Conservation (phyloP, 169 alveolate genomes). For the Babesia caballi region DNA sequence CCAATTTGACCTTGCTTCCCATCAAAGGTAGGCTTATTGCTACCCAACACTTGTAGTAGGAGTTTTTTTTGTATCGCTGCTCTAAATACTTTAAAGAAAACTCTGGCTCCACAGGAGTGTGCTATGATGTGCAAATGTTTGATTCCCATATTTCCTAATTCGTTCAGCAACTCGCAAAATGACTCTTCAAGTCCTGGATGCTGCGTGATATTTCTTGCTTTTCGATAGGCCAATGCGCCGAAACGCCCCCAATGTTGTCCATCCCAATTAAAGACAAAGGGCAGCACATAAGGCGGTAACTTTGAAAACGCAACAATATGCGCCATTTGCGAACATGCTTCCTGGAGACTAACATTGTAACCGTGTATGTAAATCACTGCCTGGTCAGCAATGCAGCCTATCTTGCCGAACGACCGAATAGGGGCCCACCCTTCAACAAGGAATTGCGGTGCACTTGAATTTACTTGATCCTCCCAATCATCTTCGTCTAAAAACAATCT, state of each 20-base stretch:
- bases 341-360: constrained; percentile 78
- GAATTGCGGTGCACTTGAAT: constrained; percentile 59
- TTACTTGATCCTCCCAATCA: constrained; percentile 74
- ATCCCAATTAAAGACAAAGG: constrained; percentile 82
- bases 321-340: constrained; percentile 79
- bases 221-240: constrained; percentile 73
- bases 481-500: constrained; percentile 76
- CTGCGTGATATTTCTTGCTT: constrained; percentile 63
- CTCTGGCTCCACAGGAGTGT: constrained; percentile 82
- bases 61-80: constrained; percentile 39
- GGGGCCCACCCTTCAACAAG: constrained; percentile 74
- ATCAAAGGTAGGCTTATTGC: no score
- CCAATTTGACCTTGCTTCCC: no score
- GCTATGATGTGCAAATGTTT: constrained; percentile 68
- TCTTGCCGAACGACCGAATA: constrained; percentile 66
- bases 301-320: constrained; percentile 78
- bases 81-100: constrained; percentile 72
- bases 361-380: constrained; percentile 85
- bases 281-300: constrained; percentile 77
- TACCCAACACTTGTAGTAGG: not conserved
- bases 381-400: constrained; percentile 75
- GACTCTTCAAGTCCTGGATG: constrained; percentile 67
- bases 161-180: constrained; percentile 63
- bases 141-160: constrained; percentile 64
- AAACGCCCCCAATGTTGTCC: constrained; percentile 77